phyloP scores from a whole-genome alignment of 1,139 yeast species.

The Hansenula anomala region DNA sequence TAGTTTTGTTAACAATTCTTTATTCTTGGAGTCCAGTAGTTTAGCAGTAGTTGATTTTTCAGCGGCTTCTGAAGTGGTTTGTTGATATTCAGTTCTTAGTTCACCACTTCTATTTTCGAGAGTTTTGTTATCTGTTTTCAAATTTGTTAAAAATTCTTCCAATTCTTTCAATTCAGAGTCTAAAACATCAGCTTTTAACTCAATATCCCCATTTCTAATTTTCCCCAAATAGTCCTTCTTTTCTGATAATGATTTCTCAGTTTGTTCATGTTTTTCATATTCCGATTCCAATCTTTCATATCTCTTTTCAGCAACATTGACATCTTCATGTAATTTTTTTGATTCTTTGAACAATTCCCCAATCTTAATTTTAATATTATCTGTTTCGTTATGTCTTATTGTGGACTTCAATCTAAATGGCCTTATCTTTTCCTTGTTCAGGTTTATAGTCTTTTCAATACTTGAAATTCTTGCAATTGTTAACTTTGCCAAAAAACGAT shows the following conservation, averaged over 20 bases:
- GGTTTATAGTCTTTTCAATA: slow-evolving; percentile 28
- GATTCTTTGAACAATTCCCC: slow-evolving; percentile 44
- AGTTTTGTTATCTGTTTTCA: slow-evolving; percentile 27
- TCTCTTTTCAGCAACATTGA: slow-evolving; percentile 42
- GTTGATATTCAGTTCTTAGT: slow-evolving; percentile 47
- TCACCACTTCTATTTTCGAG: slow-evolving; percentile 34
- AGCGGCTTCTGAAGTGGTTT: slow-evolving; percentile 51
- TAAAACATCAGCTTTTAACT: slow-evolving; percentile 24
- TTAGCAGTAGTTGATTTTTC: slow-evolving; percentile 36
- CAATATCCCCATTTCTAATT: slow-evolving; percentile 14
- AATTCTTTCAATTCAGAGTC: slow-evolving; percentile 29
- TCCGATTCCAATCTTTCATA: slow-evolving; percentile 39
- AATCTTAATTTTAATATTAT: slow-evolving; percentile 40
- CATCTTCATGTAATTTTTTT: slow-evolving; percentile 44
- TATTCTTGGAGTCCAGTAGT: slow-evolving; percentile 27
- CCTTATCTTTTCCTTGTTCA: slow-evolving; percentile 26
- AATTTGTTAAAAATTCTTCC: slow-evolving; percentile 25
- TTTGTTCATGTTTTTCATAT: slow-evolving; percentile 22
- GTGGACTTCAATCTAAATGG: slow-evolving; percentile 40
- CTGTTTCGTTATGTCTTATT: slow-evolving; percentile 43
- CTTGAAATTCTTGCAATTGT: slow-evolving; percentile 34
- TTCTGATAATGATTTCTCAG: slow-evolving; percentile 13
- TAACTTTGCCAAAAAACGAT: slow-evolving; percentile 35
- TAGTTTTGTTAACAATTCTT: slow-evolving; percentile 30
- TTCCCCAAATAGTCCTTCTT: slow-evolving; percentile 13